Conservation (phyloP, 768 basidiomycete species). For the Gloeostereum incarnatum region DNA sequence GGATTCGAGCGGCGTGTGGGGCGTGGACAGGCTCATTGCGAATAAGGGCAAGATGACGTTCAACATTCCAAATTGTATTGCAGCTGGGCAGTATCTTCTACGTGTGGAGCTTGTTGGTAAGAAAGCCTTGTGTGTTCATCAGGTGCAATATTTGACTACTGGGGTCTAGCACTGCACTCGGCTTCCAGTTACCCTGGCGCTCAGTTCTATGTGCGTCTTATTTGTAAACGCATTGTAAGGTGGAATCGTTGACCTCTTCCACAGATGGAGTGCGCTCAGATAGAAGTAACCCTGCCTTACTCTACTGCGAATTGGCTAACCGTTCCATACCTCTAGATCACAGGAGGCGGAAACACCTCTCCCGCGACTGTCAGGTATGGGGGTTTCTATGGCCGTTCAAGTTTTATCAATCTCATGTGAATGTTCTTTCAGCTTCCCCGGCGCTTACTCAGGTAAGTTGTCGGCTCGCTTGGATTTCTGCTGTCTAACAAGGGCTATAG, state of each 20-base stretch:
- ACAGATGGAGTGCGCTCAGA: conserved; percentile 40
- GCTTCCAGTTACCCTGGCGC: conserved; percentile 42
- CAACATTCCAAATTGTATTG: conserved; percentile 34
- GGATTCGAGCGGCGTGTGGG: conserved; percentile 27
- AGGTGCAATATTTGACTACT: not conserved
- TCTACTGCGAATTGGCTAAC: no score
- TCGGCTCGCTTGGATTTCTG: no score
- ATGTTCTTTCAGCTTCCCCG: conserved; percentile 15
- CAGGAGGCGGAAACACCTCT: conserved; percentile 9
- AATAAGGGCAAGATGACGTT: conserved; percentile 44
- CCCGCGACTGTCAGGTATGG: conserved; percentile 13
- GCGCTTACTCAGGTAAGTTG: conserved; percentile 19
- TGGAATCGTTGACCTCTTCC: not conserved
- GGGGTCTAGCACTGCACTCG: conserved; percentile 29
- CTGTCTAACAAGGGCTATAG: conserved; percentile 7
- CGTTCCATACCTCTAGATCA: no score
- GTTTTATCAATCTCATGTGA: no score
- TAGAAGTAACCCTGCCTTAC: no score
- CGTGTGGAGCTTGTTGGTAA: conserved; percentile 39
- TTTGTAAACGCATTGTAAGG: conserved; percentile 5
- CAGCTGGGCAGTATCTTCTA: conserved; percentile 37
- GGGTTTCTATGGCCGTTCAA: no score
- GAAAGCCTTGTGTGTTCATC: conserved; percentile 6
- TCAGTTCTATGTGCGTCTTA: conserved; percentile 45
- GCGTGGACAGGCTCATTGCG: conserved; percentile 32